Evolutionary conservation across 1,139 yeast genomes (phyloP), one percentile per base, ranked within the genome.

Genomic region (Taphrina confusa): DNA sequence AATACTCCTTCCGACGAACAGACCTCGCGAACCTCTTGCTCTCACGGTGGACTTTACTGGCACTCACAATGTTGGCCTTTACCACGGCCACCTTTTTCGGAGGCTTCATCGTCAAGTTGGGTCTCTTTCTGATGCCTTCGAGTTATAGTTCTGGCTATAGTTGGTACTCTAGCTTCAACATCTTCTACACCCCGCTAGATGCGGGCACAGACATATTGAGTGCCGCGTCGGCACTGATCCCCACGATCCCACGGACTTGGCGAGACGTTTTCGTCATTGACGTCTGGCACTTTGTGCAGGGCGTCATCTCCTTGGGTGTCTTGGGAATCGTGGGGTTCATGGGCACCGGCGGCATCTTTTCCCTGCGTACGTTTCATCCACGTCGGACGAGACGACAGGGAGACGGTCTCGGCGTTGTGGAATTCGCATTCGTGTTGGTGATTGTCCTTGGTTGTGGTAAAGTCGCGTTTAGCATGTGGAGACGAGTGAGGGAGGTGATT

Each of bases 1-100:
- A 40, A 20, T 56, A 56, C 60, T 56, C 60, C 14, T 56, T 56
- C 54, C 34, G 50, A n/a, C 54, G 60, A 30, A 56, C 60, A 12
- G 55, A 46, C 16, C 18, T 56, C 12, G 60, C 60, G 14, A 56
- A 46, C 14, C 36, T 46, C 23, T 27, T 56, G 8, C 31, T 46
- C 22, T 46, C 60, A 4, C 54, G 23, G 11, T 46, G 37, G 25
- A 54, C 58, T 2, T 18, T 44, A 20, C 30, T 54, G 22, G 39
- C 36, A 1, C 40, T 42, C n/a, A 42, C 58, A 5, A 14, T 20
- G 8, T 22, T 44, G 6, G 58, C 58, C 8, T 54, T 54, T 45
- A 30, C 34, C 11, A 11, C 31, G 5, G 58, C 58, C 18, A 28
- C 40, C 20, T 54, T 54, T n/a, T n/a, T 54, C n/a, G 58, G 58